These are phyloP conservation scores for Teratosphaeriaceae sp. DNA, from an alignment of 2,329 filamentous ascomycete genomes.

Conservation along the genomic window DNA sequence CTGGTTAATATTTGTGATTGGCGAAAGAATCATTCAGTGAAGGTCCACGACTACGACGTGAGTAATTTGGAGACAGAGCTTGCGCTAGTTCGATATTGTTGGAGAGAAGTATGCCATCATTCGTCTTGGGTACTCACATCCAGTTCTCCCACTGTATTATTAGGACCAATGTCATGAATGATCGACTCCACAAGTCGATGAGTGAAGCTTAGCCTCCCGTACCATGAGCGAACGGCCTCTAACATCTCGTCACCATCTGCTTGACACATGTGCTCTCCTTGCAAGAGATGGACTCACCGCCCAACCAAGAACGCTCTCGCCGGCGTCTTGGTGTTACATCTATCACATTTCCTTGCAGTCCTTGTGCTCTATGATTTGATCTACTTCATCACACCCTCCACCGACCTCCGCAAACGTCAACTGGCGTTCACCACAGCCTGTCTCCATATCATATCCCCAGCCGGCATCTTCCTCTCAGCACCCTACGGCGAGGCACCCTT, in stretches of 20 bases:
- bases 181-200: neutral
- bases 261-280: neutral
- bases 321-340: slow-evolving; percentile 62
- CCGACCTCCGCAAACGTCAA: slow-evolving; percentile 24
- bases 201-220: neutral
- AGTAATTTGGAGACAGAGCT: neutral
- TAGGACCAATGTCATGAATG: neutral
- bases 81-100: neutral
- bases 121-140: neutral
- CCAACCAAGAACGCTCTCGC: slow-evolving; percentile 38
- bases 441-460: slow-evolving; percentile 79
- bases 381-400: slow-evolving; percentile 45
- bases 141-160: neutral
- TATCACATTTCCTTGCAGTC: slow-evolving; percentile 70
- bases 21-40: neutral
- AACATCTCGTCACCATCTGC: neutral
- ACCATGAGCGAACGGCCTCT: neutral
- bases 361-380: slow-evolving; percentile 65
- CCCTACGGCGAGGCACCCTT: slow-evolving; percentile 80
- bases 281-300: neutral
- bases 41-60: neutral
- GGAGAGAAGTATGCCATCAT: neutral
- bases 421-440: slow-evolving; percentile 62
- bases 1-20: neutral
- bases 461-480: slow-evolving; percentile 80